A percentile compares a stretch with the other conserved stretches of the same genome.
Evolutionary conservation across 2,329 filamentous ascomycete genomes (phyloP).

Genomic region (Apiospora sp.): DNA sequence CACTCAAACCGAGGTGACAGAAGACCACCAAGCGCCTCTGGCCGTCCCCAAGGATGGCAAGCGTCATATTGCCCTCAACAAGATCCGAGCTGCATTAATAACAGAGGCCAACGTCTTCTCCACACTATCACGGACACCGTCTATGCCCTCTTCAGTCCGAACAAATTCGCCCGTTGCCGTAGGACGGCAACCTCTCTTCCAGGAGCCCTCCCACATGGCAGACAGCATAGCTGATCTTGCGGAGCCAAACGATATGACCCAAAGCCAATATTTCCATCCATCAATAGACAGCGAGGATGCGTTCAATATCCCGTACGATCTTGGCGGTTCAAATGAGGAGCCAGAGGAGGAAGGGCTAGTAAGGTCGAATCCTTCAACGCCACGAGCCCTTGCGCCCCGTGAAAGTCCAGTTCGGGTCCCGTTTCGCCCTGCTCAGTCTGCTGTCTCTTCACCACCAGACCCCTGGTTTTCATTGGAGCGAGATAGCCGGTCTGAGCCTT

Average conservation of each 20-base stretch:
- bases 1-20: constrained; percentile 39
- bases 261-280: constrained; percentile 43
- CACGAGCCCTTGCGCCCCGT: constrained; percentile 51
- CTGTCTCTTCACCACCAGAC: constrained; percentile 39
- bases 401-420: constrained; percentile 45
- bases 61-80: constrained; percentile 68
- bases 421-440: constrained; percentile 43
- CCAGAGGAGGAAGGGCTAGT: constrained; percentile 44
- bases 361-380: constrained; percentile 54
- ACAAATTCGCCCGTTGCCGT: constrained; percentile 53
- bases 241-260: constrained; percentile 43
- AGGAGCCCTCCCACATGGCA: constrained; percentile 34
- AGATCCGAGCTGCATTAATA: constrained; percentile 70
- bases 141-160: constrained; percentile 64
- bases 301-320: constrained; percentile 63
- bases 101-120: constrained; percentile 74
- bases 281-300: constrained; percentile 63
- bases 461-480: constrained; percentile 44
- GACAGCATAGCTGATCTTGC: constrained; percentile 36
- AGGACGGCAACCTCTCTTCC: constrained; percentile 38
- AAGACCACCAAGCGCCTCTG: constrained; percentile 43
- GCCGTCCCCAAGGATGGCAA: constrained; percentile 67
- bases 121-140: constrained; percentile 63
- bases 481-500: constrained; percentile 48
- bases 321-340: constrained; percentile 47